These are phyloP conservation scores for Aspergillus biplanus DNA, from an alignment of 495 filamentous ascomycete species.

Conservation along the genomic window DNA sequence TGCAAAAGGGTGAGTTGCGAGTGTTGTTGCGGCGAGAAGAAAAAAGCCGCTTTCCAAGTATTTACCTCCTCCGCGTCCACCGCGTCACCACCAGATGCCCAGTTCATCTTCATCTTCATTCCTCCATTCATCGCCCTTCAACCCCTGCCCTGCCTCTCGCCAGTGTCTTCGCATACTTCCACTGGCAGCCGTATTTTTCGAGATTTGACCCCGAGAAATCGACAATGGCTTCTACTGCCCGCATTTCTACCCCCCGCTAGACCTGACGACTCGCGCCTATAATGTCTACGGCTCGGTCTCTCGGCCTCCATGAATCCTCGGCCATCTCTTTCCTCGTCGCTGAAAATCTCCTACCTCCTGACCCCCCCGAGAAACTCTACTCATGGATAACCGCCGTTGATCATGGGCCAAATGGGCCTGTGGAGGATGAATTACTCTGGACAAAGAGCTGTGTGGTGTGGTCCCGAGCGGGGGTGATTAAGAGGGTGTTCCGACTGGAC, in stretches of 20 bases:
- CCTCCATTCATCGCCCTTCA: background rate
- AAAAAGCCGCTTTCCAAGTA: slow-evolving; percentile 21
- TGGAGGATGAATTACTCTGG: slow-evolving; percentile 83
- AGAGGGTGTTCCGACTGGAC: slow-evolving; percentile 84
- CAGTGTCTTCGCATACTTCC: background rate
- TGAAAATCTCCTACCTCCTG: slow-evolving; percentile 73
- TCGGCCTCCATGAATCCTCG: slow-evolving; percentile 85
- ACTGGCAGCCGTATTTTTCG: background rate
- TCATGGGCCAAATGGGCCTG: slow-evolving; percentile 44
- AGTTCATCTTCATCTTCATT: slow-evolving; percentile 10
- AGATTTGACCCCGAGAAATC: slow-evolving; percentile 14
- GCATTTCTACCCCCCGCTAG: slow-evolving; percentile 24
- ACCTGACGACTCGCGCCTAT: slow-evolving; percentile 32
- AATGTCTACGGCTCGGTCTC: slow-evolving; percentile 87
- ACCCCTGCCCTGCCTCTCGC: background rate
- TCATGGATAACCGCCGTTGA: slow-evolving; percentile 65
- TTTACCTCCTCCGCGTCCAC: slow-evolving; percentile 23
- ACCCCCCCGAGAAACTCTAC: slow-evolving; percentile 70
- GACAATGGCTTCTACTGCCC: slow-evolving; percentile 31
- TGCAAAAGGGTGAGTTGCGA: slow-evolving; percentile 1
- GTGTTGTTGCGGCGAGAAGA: slow-evolving; percentile 24
- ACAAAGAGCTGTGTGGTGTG: slow-evolving; percentile 86
- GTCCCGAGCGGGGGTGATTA: slow-evolving; percentile 84
- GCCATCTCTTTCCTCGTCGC: slow-evolving; percentile 81
- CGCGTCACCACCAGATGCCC: slow-evolving; percentile 21